A percentile compares a stretch with the other conserved stretches of the same genome.
These are phyloP conservation scores for Lathyrus aphaca DNA, from an alignment of 306 rosid genomes.

Conservation along the genomic window DNA sequence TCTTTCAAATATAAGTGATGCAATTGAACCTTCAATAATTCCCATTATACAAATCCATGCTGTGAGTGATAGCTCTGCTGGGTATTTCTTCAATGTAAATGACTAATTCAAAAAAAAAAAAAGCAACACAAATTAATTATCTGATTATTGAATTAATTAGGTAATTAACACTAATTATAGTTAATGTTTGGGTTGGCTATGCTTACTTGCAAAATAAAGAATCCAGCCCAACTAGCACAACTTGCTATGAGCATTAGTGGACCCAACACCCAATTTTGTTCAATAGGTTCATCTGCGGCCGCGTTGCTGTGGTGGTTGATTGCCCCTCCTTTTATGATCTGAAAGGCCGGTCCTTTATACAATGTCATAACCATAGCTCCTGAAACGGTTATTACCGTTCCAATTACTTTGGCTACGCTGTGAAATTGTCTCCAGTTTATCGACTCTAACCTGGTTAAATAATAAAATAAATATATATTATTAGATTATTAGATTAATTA, in stretches of 20 bases:
- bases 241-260: constrained; percentile 70
- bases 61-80: constrained; percentile 91
- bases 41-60: constrained; percentile 87
- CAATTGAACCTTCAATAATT: constrained; percentile 73
- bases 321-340: constrained; percentile 54
- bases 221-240: constrained; percentile 80
- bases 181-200: background rate
- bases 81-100: constrained; percentile 86
- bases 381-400: constrained; percentile 73
- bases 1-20: constrained; percentile 66
- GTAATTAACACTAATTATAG: background rate
- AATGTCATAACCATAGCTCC: constrained; percentile 99
- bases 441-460: constrained; percentile 69
- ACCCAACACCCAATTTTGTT: constrained; percentile 76
- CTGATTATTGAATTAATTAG: background rate
- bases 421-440: constrained; percentile 67
- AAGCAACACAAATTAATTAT: constrained; percentile 9
- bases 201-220: constrained; percentile 91
- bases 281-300: constrained; percentile 41
- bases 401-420: constrained; percentile 82
- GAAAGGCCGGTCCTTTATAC: constrained; percentile 85
- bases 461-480: background rate
- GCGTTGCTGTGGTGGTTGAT: constrained; percentile 30
- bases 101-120: constrained; percentile 49
- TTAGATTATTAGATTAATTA: constrained; percentile 7